Evolutionary conservation across 129 eudicot species (phyloP), one percentile per base, ranked within the genome.

Genomic region (Chrysanthemum seticuspe): DNA sequence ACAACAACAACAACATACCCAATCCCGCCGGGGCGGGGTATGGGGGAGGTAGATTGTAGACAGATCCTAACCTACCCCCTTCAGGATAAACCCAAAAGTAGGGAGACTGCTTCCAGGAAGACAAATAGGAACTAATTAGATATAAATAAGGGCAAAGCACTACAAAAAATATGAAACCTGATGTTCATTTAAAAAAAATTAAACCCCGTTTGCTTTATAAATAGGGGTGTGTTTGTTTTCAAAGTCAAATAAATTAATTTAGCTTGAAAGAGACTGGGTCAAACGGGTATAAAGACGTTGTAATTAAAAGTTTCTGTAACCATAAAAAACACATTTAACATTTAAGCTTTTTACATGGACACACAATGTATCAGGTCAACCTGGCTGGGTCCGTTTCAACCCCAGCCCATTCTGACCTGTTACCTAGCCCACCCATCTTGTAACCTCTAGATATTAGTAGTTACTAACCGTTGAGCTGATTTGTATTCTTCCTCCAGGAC

Each of bases 381-480:
- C 66, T 4, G n/a, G 29, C 66, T 12, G 13, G 13, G 29, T 61
- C n/a, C 9, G 29, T 25, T 61, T 23, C n/a, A 36, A 34, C 49
- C 68, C 68, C 15, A 63, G 14, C 68, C 25, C 49, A 36, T 36
- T 63, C 16, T 36, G 12, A 34, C 49, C 36, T 10, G 18, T 48
- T 48, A 21, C 57, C 58, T 36, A 13, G 50, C 71, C 40, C 40
- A 11, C 25, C 40, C 34, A 67, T 40, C 13, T 21, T 10, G 71
- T 51, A 25, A 67, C 27, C 47, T 40, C 47, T 40, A 40, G 47
- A 40, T 40, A 18, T 7, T 67, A 15, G 56, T 13, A 31, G 68
- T 16, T 72, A 76, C 96, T 53, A 64, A 95, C 99, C 84, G 99
- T 95, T 78, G 97, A 86, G 84, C 96, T 91, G 71, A 95, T 95